Evolutionary conservation across 148 eudicot species (phyloP).

Genomic region (Spergularia marina): DNA sequence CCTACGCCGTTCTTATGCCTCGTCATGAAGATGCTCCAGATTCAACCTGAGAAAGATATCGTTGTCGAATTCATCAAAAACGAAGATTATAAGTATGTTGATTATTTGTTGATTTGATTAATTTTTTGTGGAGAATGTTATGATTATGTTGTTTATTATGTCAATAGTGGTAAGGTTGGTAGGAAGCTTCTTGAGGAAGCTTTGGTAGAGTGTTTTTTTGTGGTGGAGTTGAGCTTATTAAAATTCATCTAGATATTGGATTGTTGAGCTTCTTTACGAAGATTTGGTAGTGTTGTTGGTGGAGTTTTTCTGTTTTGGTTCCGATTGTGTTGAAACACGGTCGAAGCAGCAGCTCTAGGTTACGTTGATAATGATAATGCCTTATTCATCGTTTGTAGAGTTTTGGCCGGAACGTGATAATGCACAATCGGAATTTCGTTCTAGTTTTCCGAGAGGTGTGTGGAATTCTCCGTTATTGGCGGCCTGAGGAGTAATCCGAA

Average conservation of each 20-base stretch:
- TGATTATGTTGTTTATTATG: neutral
- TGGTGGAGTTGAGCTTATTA: neutral
- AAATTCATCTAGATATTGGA: no score
- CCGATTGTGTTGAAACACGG: neutral
- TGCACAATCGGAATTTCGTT: no score
- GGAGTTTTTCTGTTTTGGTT: no score
- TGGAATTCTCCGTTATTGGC: no score
- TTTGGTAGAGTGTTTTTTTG: neutral
- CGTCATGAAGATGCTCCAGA: constrained; percentile 97
- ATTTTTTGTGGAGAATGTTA: neutral
- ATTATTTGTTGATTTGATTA: neutral
- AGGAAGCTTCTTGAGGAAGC: neutral
- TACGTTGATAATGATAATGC: no score
- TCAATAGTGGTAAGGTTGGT: no score
- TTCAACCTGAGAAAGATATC: constrained; percentile 89
- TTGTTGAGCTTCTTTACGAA: neutral
- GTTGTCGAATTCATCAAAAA: constrained; percentile 91
- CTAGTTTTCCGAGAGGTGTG: no score
- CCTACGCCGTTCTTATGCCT: constrained; percentile 92
- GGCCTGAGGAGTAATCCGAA: no score
- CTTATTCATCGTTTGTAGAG: no score
- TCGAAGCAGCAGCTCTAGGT: neutral
- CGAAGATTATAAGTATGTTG: constrained; percentile 66
- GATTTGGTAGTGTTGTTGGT: neutral
- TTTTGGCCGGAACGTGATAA: no score